These are phyloP conservation scores for Trichosanthes cucumerina DNA, from an alignment of 306 rosid genomes.

Conservation along the genomic window DNA sequence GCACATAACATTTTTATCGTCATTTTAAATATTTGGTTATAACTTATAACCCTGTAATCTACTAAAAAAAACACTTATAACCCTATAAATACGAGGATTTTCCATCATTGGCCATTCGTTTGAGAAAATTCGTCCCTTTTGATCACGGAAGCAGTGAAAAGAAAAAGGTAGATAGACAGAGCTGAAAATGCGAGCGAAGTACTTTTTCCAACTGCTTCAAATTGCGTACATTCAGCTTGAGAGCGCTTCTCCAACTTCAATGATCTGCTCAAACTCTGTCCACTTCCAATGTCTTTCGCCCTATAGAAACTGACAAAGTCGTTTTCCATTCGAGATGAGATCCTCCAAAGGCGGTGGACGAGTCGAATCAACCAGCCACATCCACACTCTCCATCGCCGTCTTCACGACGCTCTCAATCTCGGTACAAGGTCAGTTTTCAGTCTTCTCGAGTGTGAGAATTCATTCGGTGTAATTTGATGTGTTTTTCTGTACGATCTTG, in stretches of 20 bases:
- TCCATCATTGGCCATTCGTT: too few relatives aligned
- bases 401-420: slow-evolving; percentile 59
- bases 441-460: background rate
- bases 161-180: background rate
- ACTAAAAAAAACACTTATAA: too few relatives aligned
- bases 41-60: too few relatives aligned
- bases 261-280: background rate
- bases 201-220: background rate
- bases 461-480: background rate
- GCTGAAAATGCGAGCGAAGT: background rate
- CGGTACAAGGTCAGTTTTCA: slow-evolving; percentile 49
- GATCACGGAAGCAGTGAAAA: background rate
- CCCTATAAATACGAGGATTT: too few relatives aligned
- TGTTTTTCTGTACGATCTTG: background rate
- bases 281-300: background rate
- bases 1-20: too few relatives aligned
- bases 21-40: too few relatives aligned
- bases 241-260: background rate
- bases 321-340: slow-evolving; percentile 21
- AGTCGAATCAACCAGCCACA: slow-evolving; percentile 31
- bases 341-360: slow-evolving; percentile 31
- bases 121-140: too few relatives aligned
- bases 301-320: background rate
- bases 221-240: background rate
- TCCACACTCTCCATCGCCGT: slow-evolving; percentile 55